Conservation (phyloP, 768 basidiomycete genomes). For the Trametes elegans region DNA sequence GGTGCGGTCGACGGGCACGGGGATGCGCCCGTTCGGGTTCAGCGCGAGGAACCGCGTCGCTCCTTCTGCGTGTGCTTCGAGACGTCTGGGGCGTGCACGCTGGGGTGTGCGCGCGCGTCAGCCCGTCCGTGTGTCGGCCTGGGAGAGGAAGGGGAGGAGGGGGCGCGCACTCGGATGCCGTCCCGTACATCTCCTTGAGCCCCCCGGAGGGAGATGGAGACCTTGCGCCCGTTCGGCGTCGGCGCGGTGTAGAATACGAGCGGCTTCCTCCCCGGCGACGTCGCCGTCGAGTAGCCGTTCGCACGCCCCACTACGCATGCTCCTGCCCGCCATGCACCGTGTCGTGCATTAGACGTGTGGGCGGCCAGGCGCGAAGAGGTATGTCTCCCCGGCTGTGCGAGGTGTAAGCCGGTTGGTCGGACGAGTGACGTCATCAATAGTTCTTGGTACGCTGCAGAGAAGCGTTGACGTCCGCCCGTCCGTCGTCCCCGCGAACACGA, state of each 20-base stretch:
- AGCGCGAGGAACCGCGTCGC: conserved; percentile 70
- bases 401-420: too few species aligned
- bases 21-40: conserved; percentile 76
- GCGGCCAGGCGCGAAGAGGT: too few species aligned
- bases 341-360: too few species aligned
- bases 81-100: conserved; percentile 53
- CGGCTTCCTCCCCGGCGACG: conserved; percentile 12
- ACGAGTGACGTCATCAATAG: too few species aligned
- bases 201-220: conserved; percentile 56
- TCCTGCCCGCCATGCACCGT: too few species aligned
- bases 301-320: not conserved
- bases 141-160: too few species aligned
- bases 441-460: too few species aligned
- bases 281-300: conserved; percentile 9
- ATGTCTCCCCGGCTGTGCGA: too few species aligned
- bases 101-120: conserved; percentile 22
- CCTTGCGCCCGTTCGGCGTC: conserved; percentile 55
- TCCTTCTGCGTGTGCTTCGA: conserved; percentile 71
- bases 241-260: conserved; percentile 29
- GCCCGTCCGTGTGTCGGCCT: not conserved
- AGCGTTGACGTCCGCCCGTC: too few species aligned
- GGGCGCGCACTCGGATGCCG: conserved; percentile 47
- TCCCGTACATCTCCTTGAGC: conserved; percentile 41
- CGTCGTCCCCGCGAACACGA: too few species aligned
- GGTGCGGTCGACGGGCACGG: conserved; percentile 63